Evolutionary conservation across 306 rosid species (phyloP).

Genomic region (Dryas alaskensis): DNA sequence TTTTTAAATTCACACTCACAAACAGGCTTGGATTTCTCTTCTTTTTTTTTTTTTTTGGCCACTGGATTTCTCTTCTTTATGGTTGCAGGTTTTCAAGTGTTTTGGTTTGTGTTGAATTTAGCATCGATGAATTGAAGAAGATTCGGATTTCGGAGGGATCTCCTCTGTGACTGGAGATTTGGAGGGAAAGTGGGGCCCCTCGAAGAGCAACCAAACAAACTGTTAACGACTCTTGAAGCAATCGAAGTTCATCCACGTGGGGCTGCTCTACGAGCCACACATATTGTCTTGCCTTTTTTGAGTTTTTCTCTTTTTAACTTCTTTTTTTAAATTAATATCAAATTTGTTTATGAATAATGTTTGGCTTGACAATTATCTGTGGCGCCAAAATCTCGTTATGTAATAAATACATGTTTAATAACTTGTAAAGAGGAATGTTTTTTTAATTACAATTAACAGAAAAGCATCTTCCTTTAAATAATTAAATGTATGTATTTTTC

Average conservation of each 20-base stretch:
- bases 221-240: conserved; percentile 22
- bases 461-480: no score
- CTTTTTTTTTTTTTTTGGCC: background rate
- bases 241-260: conserved; percentile 23
- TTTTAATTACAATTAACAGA: no score
- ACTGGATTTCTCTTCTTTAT: background rate
- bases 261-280: conserved; percentile 21
- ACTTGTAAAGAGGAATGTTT: no score
- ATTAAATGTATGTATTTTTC: no score
- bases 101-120: background rate
- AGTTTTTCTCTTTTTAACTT: background rate
- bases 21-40: background rate
- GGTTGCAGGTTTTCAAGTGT: background rate
- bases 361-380: no score
- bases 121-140: conserved; percentile 36
- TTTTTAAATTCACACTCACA: background rate
- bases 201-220: background rate
- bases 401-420: no score
- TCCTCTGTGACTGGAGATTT: conserved; percentile 38
- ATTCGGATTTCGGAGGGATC: conserved; percentile 65
- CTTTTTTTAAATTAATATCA: no score
- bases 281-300: background rate
- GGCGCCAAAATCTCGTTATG: no score
- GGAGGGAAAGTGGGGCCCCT: conserved; percentile 43
- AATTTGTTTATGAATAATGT: no score